These are phyloP conservation scores for Ceratocystis lukuohia DNA, from an alignment of 2,329 filamentous ascomycete species.

Conservation along the genomic window DNA sequence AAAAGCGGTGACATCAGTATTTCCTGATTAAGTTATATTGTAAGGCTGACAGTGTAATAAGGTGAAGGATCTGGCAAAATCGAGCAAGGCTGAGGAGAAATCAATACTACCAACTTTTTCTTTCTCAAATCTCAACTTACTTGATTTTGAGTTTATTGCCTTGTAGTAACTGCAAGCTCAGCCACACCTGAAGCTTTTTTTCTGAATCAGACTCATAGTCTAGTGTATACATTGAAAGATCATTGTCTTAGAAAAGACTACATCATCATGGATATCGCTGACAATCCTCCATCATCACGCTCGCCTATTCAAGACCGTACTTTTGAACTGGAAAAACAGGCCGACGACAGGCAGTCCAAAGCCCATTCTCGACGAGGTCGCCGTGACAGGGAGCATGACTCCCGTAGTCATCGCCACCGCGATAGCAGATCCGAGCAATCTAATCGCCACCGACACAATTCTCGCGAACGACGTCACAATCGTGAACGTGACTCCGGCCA, in stretches of 20 bases:
- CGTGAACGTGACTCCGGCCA: not conserved
- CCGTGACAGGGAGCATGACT: not conserved
- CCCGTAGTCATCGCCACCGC: not conserved
- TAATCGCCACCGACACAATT: constrained; percentile 8
- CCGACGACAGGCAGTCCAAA: not conserved
- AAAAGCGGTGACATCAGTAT: constrained; percentile 3
- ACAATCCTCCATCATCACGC: not conserved
- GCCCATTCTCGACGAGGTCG: not conserved
- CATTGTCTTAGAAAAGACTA: not conserved
- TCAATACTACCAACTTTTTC: not conserved
- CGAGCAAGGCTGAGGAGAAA: constrained; percentile 4
- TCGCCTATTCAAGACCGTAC: not conserved
- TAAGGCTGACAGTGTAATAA: not conserved
- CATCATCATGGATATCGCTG: not conserved
- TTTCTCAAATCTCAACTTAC: not conserved
- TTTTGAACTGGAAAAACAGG: not conserved
- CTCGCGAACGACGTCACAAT: not conserved
- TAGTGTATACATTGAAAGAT: not conserved
- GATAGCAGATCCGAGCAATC: constrained; percentile 4
- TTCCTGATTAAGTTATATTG: not conserved
- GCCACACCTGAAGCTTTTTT: no score
- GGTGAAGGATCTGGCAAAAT: not conserved
- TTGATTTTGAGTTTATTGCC: not conserved
- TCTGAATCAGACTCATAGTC: not conserved
- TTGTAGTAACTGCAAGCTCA: no score